Conservation (phyloP, 2,329 filamentous ascomycete species). For the Penicillium griseofulvum region DNA sequence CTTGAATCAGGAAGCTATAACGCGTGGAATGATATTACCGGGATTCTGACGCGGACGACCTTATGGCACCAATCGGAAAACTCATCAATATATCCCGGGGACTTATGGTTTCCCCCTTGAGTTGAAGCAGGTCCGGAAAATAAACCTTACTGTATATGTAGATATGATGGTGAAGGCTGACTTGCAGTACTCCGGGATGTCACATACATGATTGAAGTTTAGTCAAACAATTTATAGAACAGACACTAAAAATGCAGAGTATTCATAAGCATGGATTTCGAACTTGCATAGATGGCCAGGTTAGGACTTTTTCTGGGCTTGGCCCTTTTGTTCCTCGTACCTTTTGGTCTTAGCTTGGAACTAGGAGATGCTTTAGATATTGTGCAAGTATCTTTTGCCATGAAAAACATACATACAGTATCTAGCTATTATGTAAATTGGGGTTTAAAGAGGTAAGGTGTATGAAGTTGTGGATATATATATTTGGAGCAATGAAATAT, state of each 20-base stretch:
- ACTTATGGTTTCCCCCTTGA: not conserved
- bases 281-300: not conserved
- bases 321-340: not conserved
- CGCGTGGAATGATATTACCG: slow-evolving; percentile 4
- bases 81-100: not conserved
- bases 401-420: not conserved
- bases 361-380: not conserved
- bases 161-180: not conserved
- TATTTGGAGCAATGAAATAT: not conserved
- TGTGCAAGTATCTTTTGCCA: not conserved
- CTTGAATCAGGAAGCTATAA: not conserved
- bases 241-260: not conserved
- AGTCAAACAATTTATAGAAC: too few relatives aligned
- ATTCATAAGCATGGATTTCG: not conserved
- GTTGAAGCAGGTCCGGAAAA: not conserved
- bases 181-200: not conserved
- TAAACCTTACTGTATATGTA: not conserved
- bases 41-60: slow-evolving; percentile 1
- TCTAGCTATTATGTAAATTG: not conserved
- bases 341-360: not conserved
- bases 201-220: not conserved
- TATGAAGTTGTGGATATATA: not conserved
- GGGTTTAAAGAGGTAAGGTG: too few relatives aligned
- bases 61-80: slow-evolving; percentile 6
- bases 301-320: not conserved